Base-by-base conservation (phyloP, 331 rosid species). In the Dryas integrifolia region DNA sequence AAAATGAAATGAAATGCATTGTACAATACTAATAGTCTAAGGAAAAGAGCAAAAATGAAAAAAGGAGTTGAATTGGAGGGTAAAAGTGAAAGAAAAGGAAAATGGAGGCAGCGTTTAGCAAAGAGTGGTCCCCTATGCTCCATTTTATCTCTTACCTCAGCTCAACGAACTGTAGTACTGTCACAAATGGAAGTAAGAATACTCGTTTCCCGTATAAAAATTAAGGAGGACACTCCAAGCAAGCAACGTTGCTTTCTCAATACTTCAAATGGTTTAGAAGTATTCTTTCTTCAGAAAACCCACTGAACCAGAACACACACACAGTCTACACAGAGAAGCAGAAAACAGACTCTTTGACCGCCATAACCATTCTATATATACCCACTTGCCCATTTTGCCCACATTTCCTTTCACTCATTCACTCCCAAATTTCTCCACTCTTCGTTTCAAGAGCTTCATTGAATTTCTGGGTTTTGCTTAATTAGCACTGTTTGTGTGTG, bases 191-290 rank as follows among this genome's bases (percentile, higher is more conserved):
- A 62, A 30, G 49, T 62, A 39, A n/a, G 30, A 62, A 62, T 30
- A 30, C 35, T 2, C 35, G 35, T 40, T 53, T n/a, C 13, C 67
- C 78, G 82, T 75, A 83, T 83, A 81, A 30, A 30, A 30, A 79
- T 63, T 70, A 46, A 69, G 63, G 76, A 45, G 44, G 58, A 82
- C 72, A 80, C 79, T 75, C 72, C 74, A 81, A 84, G 81, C 81
- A 62, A n/a, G 9, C 67, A 59, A 87, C 87, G 90, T 90, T 80
- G 92, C 96, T 90, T 92, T 88, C 86, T 70, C 81, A 46, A 43
- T 81, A 82, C 98, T 92, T 88, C 88, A 88, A 87, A 84, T 81
- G 86, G 87, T 68, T 77, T 82, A 56, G 80, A 69, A 38, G 7
- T 35, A 79, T 81, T 81, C 86, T 71, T 80, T 62, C 52, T 6